Percentiles rank a stretch among this genome's conserved stretches.
These are phyloP conservation scores for Calycina marina DNA, from an alignment of 2,329 filamentous ascomycete species.

Conservation along the genomic window DNA sequence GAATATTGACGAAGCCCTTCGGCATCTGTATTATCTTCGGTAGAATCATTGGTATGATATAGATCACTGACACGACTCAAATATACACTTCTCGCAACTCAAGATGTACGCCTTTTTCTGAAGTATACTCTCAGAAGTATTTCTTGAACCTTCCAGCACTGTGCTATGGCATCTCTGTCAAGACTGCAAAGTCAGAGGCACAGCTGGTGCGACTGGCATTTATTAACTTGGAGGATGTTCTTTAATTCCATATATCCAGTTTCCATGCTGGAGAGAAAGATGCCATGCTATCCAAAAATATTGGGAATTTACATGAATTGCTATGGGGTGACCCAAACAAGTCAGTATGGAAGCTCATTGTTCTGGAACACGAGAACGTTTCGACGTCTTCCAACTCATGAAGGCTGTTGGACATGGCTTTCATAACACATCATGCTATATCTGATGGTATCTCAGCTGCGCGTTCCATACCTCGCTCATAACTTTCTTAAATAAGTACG, in stretches of 20 bases:
- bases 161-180: slow-evolving; percentile 9
- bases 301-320: slow-evolving; percentile 10
- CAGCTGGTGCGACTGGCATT: slow-evolving; percentile 6
- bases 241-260: slow-evolving; percentile 5
- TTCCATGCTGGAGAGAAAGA: slow-evolving; percentile 4
- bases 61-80: no score
- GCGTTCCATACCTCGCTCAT: slow-evolving; percentile 12
- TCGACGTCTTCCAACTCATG: not conserved
- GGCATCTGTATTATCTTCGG: no score
- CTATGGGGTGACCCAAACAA: slow-evolving; percentile 9
- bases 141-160: slow-evolving; percentile 1
- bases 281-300: slow-evolving; percentile 3
- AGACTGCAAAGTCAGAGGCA: slow-evolving; percentile 5
- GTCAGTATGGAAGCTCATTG: slow-evolving; percentile 12
- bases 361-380: slow-evolving; percentile 6
- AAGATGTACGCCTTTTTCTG: no score
- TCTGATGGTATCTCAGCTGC: slow-evolving; percentile 10
- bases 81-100: no score
- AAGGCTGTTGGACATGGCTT: slow-evolving; percentile 9
- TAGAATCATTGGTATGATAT: no score
- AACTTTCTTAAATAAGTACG: slow-evolving; percentile 4
- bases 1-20: no score
- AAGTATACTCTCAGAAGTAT: not conserved
- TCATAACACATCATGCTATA: slow-evolving; percentile 10
- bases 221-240: slow-evolving; percentile 10